phyloP scores from a whole-genome alignment of 108 stramenopile genomes.

The Seminavis robusta region DNA sequence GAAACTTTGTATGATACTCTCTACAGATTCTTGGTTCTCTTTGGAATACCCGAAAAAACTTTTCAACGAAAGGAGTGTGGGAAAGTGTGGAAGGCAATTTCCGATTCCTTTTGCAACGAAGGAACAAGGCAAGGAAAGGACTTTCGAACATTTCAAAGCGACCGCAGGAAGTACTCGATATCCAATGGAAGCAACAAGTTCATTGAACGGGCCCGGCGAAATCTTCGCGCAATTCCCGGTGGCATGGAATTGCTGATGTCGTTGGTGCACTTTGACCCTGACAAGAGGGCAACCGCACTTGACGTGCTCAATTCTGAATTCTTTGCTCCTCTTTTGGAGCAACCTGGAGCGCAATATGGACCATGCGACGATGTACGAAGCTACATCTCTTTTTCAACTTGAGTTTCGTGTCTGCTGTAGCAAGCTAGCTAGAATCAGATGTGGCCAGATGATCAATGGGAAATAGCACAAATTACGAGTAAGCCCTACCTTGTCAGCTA shows the following conservation, averaged over 20 bases:
- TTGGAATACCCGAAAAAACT: slow-evolving; percentile 72
- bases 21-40: slow-evolving; percentile 90
- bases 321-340: slow-evolving; percentile 68
- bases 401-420: too few relatives aligned
- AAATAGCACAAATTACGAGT: too few relatives aligned
- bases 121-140: slow-evolving; percentile 34
- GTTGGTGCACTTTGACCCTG: slow-evolving; percentile 68
- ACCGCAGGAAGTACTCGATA: slow-evolving; percentile 58
- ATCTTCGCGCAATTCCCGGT: slow-evolving; percentile 62
- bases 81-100: slow-evolving; percentile 76
- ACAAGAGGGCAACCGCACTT: slow-evolving; percentile 52
- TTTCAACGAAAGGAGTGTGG: slow-evolving; percentile 30
- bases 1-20: slow-evolving; percentile 89
- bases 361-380: too few relatives aligned
- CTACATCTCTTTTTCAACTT: too few relatives aligned
- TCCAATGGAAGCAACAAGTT: slow-evolving; percentile 52
- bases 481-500: too few relatives aligned
- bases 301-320: slow-evolving; percentile 79
- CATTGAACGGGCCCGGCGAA: slow-evolving; percentile 59
- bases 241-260: slow-evolving; percentile 76
- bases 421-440: too few relatives aligned
- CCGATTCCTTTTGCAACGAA: slow-evolving; percentile 13
- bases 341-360: too few relatives aligned
- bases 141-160: slow-evolving; percentile 34
- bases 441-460: too few relatives aligned